Base-by-base conservation (phyloP, 306 rosid genomes). In the Adenanthera pavonina region DNA sequence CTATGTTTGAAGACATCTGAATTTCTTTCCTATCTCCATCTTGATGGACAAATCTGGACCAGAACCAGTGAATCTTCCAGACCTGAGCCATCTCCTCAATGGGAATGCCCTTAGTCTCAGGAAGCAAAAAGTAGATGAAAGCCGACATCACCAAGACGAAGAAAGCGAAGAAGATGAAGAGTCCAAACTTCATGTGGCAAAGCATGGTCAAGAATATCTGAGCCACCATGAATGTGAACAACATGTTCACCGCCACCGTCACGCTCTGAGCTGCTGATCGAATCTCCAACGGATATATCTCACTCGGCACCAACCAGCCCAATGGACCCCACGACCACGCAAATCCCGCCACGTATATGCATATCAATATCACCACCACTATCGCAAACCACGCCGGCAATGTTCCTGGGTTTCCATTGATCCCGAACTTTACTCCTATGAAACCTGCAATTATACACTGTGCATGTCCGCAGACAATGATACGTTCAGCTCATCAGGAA, bases 31-130 rank as follows among this genome's bases (percentile, higher is more conserved):
- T 46, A 9, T 11, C 53, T 13, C 17, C 53, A 52, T 52, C 57
- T 52, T 15, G 19, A 7, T n/a, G 2, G 3, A 36, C 20, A 2
- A 65, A 65, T 16, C 25, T 16, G 0, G 48, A 65, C 70, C 70
- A 65, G 8, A 14, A 65, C 70, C 70, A 15, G 70, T 65, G 47
- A 1, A 30, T 6, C 46, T 13, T 65, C 70, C 46, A 65, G 1
- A 65, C 25, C 3, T 1, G 3, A 9, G 5, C 6, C 70, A 65
- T 65, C 70, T 64, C 44, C 20, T 62, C 70, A 36, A 36, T 65
- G 1, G 70, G 70, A 38, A 65, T 35, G 70, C 47, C 70, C 6
- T 65, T 65, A 7, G 70, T 65, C 12, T 65, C 70, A 15, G 70
- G 70, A 2, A 36, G 47, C 3, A 65, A 16, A 2, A 14, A 36